Percentiles rank a stretch among this genome's conserved stretches.
phyloP scores from a whole-genome alignment of 768 basidiomycete species.

The Russula compacta region DNA sequence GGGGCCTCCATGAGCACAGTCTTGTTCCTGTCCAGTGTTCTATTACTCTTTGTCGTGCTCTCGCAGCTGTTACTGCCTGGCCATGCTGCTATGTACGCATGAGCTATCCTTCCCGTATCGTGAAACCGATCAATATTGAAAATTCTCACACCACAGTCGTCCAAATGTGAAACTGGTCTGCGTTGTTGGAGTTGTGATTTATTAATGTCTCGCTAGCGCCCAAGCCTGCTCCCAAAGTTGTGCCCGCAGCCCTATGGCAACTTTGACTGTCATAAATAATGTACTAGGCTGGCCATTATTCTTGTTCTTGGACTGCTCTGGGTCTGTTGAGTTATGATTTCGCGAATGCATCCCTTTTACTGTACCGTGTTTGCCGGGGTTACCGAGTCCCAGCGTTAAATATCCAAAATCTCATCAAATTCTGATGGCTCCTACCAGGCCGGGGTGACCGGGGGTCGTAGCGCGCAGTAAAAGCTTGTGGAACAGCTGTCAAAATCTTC shows the following conservation, averaged over 20 bases:
- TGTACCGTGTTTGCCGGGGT: neutral
- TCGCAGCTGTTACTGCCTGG: neutral
- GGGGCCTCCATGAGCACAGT: neutral
- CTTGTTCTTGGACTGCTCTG: neutral
- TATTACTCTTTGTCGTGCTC: neutral
- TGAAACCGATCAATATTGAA: neutral
- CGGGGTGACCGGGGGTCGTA: neutral
- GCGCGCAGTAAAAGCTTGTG: neutral
- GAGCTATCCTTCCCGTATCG: neutral
- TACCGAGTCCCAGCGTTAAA: neutral
- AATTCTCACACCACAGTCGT: too few species aligned
- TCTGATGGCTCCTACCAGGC: too few species aligned
- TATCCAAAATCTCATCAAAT: neutral
- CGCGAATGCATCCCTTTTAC: neutral
- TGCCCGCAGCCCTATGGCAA: neutral
- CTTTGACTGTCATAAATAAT: neutral
- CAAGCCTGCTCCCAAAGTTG: neutral
- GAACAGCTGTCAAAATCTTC: neutral
- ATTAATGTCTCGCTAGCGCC: neutral
- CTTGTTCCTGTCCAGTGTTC: neutral
- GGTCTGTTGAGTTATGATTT: neutral
- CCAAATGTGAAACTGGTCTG: neutral
- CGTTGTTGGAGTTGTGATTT: neutral
- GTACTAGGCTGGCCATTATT: neutral
- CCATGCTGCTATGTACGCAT: neutral